Evolutionary conservation across 176 grass and related monocot species (phyloP).

Genomic region (Carex cristatella): DNA sequence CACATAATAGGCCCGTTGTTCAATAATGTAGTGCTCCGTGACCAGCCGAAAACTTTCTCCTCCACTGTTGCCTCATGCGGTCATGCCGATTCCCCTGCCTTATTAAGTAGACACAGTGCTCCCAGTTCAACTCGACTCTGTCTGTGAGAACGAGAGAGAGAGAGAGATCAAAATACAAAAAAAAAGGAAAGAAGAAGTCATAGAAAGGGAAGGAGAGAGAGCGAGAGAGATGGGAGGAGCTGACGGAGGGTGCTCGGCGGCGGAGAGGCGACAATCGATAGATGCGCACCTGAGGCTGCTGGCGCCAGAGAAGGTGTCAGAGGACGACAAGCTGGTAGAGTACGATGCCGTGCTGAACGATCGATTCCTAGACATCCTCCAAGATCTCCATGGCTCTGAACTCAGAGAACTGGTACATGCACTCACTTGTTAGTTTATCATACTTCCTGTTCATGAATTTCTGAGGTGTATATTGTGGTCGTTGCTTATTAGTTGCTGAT

Average conservation of each 20-base stretch:
- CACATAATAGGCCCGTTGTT: neutral
- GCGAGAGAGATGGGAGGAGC: neutral
- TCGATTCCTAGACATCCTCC: constrained; percentile 43
- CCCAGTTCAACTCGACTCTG: neutral
- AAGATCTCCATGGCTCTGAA: constrained; percentile 34
- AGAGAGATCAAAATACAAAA: neutral
- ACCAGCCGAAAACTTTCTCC: neutral
- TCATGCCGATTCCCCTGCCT: neutral
- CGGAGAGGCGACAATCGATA: constrained; percentile 29
- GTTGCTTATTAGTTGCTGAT: neutral
- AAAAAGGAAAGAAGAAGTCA: neutral
- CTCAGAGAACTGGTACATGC: constrained; percentile 37
- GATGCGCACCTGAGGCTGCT: constrained; percentile 45
- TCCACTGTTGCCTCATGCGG: neutral
- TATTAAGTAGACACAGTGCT: neutral
- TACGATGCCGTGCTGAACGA: constrained; percentile 44
- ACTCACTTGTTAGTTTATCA: neutral
- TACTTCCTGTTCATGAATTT: neutral
- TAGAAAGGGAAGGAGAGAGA: neutral
- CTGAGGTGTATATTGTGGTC: neutral
- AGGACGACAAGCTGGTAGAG: constrained; percentile 47
- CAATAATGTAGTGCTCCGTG: neutral
- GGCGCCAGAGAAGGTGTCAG: constrained; percentile 45
- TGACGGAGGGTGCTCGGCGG: neutral
- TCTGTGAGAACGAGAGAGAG: neutral